Evolutionary conservation across 2,329 filamentous ascomycete species (phyloP).

Genomic region (Sporothrix schenckii): DNA sequence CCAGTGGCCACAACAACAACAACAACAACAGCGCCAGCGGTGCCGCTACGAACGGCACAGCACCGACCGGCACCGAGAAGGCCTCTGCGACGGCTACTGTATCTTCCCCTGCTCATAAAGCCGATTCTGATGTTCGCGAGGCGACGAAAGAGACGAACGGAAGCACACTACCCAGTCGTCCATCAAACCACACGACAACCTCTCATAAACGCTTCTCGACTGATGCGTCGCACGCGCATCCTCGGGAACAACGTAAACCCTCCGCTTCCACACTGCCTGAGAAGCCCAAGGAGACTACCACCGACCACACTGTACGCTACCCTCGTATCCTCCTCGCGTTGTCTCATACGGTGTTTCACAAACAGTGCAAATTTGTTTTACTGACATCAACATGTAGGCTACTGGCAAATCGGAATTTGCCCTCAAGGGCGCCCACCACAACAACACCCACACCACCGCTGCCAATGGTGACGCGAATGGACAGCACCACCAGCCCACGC

Average conservation of each 20-base stretch:
- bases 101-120: constrained; percentile 44
- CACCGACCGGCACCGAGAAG: constrained; percentile 35
- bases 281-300: constrained; percentile 47
- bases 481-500: constrained; percentile 18
- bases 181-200: constrained; percentile 44
- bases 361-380: neutral
- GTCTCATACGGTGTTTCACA: neutral
- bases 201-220: constrained; percentile 51
- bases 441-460: constrained; percentile 5
- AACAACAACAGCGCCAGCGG: neutral
- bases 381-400: neutral
- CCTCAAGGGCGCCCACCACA: constrained; percentile 16
- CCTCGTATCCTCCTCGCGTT: neutral
- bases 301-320: constrained; percentile 46
- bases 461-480: constrained; percentile 26
- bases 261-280: constrained; percentile 43
- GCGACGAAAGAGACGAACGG: constrained; percentile 45
- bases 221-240: constrained; percentile 45
- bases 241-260: constrained; percentile 54
- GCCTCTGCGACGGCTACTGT: constrained; percentile 27
- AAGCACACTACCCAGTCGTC: constrained; percentile 41
- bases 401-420: constrained; percentile 33
- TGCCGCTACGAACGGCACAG: constrained; percentile 33
- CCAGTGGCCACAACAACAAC: constrained; percentile 38
- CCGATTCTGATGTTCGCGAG: constrained; percentile 41